These are phyloP conservation scores for Patellifolia procumbens DNA, from an alignment of 179 eudicot species.

Conservation along the genomic window DNA sequence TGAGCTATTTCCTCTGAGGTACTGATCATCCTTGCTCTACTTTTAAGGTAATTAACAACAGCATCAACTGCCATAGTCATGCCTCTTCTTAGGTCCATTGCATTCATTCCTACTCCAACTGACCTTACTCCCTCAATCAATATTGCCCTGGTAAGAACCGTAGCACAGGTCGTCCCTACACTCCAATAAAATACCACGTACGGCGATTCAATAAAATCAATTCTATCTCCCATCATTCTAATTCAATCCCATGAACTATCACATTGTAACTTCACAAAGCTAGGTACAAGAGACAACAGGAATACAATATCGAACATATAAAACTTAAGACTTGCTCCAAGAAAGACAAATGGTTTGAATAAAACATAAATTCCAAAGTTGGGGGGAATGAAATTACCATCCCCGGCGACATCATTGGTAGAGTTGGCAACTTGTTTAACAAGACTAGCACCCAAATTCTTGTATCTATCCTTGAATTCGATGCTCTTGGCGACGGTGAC, in stretches of 20 bases:
- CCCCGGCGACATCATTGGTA: slow-evolving; percentile 96
- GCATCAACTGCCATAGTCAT: slow-evolving; percentile 88
- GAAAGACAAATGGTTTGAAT: no score
- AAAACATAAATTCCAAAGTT: neutral
- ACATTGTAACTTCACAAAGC: neutral
- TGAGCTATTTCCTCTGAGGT: slow-evolving; percentile 98
- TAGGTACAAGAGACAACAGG: neutral
- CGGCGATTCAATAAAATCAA: neutral
- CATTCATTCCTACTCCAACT: slow-evolving; percentile 96
- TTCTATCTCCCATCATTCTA: neutral
- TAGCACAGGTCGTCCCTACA: slow-evolving; percentile 90
- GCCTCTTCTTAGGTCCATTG: slow-evolving; percentile 90
- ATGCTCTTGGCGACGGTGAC: slow-evolving; percentile 95
- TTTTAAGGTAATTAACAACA: slow-evolving; percentile 79
- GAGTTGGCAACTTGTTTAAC: slow-evolving; percentile 98
- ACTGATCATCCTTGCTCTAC: slow-evolving; percentile 93
- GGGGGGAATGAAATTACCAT: slow-evolving; percentile 48
- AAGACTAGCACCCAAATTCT: slow-evolving; percentile 89
- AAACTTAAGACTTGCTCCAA: no score
- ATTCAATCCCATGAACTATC: neutral
- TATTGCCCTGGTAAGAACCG: slow-evolving; percentile 83
- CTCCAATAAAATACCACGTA: slow-evolving; percentile 1
- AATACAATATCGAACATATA: neutral
- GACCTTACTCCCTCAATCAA: slow-evolving; percentile 88
- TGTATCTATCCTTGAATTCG: slow-evolving; percentile 79